Evolutionary conservation across 352 stramenopile species (phyloP).

Genomic region (Saprolegnia parasitica): DNA sequence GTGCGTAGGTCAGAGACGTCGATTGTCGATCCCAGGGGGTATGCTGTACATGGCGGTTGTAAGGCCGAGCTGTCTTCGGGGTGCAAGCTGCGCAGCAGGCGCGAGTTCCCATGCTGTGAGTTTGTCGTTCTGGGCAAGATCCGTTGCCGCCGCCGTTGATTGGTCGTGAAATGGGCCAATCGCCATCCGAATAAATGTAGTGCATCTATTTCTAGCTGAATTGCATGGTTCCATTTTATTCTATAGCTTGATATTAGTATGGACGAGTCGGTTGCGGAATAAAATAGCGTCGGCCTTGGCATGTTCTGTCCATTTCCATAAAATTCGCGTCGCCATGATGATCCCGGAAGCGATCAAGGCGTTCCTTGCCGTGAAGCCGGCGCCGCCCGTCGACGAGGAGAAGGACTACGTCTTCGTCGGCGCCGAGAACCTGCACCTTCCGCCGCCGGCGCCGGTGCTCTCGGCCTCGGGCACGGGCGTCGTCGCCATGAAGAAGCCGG

Average conservation of each 20-base stretch:
- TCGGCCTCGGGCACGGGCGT: constrained; percentile 7
- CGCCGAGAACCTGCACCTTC: constrained; percentile 12
- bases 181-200: neutral
- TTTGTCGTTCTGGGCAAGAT: neutral
- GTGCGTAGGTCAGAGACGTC: too few species aligned
- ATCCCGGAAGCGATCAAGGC: constrained; percentile 1
- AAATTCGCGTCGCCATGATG: constrained; percentile 17
- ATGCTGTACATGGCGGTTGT: too few species aligned
- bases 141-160: neutral
- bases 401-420: constrained; percentile 28
- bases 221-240: neutral
- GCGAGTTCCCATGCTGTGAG: too few species aligned
- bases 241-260: constrained; percentile 10
- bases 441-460: neutral
- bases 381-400: neutral
- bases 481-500: constrained; percentile 16
- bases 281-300: neutral
- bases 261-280: neutral
- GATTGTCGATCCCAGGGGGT: too few species aligned
- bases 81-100: too few species aligned
- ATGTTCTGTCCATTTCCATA: constrained; percentile 19
- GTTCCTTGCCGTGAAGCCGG: neutral
- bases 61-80: too few species aligned
- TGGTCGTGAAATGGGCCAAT: neutral
- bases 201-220: constrained; percentile 17